Evolutionary conservation across 78 protist genomes (phyloP), one percentile per base, ranked within the genome.

Genomic region (Cavenderia fasciculata): DNA sequence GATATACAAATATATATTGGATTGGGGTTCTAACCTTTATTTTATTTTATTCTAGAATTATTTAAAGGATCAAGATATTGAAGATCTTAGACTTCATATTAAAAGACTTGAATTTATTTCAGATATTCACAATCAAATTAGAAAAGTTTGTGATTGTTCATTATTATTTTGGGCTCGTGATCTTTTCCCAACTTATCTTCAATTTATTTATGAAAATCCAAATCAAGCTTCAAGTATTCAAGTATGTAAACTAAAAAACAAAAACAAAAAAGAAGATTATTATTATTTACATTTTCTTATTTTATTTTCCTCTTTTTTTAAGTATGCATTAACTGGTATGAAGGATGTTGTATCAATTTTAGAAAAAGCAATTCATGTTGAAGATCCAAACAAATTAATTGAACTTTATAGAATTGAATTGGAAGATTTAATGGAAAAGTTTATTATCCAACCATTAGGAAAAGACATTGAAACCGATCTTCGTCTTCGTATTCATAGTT

Each of bases 401-500:
- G 79, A 65, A 23, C 2, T 14, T n/a, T 74, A 75, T 66, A 59
- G 76, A 36, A 44, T 82, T 14, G 70, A 59, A 44, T 29, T 79
- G 21, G 77, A 77, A 21, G 85, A 88, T 2, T 59, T 62, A 84
- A 25, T 92, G 8, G 92, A 76, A 41, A 93, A 87, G 54, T 38
- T 52, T 46, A 72, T 97, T 31, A 41, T 97, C 40, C 51, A 70
- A 19, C 98, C 98, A 54, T 96, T 98, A 19, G 86, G 96, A 51
- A 62, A 40, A 19, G 96, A 91, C 23, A 82, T 97, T 25, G 99
- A 96, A 76, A 82, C 95, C 18, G 98, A 96, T 52, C 91, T 97
- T 23, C 94, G 99, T 7, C 27, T 96, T 23, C 87, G 94, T 23
- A 72, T 86, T 23, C 99, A 97, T 49, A 61, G 93, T 1, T 73